These are phyloP conservation scores for Russula earlei DNA, from an alignment of 768 basidiomycete genomes.

Conservation along the genomic window DNA sequence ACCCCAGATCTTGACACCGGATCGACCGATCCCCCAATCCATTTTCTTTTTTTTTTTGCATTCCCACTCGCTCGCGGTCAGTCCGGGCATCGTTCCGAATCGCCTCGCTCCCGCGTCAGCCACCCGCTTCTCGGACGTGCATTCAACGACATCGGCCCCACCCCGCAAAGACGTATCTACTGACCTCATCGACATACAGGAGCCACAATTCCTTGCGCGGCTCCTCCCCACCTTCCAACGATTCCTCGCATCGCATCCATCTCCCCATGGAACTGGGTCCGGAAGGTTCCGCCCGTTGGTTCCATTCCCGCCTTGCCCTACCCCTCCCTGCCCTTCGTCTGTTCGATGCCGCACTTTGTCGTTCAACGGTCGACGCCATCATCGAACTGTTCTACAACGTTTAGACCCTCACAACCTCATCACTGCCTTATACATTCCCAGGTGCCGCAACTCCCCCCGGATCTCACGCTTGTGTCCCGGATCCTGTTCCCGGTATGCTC, in stretches of 20 bases:
- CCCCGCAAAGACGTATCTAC: background rate
- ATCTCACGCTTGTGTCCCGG: background rate
- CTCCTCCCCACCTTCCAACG: too few species aligned
- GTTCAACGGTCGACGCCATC: conserved; percentile 46
- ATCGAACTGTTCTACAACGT: too few species aligned
- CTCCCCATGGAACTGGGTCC: background rate
- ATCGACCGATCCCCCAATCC: too few species aligned
- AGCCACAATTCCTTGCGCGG: too few species aligned
- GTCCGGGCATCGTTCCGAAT: too few species aligned
- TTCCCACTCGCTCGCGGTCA: too few species aligned
- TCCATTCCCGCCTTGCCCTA: background rate
- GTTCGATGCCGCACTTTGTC: conserved; percentile 28
- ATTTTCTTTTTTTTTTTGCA: too few species aligned
- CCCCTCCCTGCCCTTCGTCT: background rate
- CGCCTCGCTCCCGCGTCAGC: too few species aligned
- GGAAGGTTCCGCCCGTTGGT: too few species aligned
- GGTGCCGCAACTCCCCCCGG: background rate
- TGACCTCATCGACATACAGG: background rate
- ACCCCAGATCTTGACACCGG: conserved; percentile 17
- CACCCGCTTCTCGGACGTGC: too few species aligned
- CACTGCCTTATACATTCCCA: background rate
- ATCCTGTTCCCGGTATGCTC: background rate
- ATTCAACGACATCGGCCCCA: too few species aligned
- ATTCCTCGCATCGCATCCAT: too few species aligned
- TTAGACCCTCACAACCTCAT: background rate